Conservation (phyloP, 345 rosid species). For the Stellera chamaejasme region DNA sequence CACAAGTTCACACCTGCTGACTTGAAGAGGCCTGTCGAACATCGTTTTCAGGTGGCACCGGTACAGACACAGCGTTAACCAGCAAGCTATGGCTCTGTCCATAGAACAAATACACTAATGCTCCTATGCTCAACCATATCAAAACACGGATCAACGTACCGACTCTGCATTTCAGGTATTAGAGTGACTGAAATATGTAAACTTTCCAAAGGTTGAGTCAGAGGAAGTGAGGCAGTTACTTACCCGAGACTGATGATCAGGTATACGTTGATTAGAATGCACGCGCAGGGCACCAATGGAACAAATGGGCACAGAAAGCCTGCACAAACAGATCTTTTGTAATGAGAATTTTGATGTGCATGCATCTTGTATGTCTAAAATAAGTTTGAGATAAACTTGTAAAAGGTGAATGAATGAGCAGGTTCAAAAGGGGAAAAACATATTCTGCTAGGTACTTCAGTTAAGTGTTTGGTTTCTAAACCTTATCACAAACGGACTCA, state of each 20-base stretch:
- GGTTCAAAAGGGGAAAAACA: too few relatives aligned
- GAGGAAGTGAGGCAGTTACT: constrained; percentile 16
- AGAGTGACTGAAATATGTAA: background rate
- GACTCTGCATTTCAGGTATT: constrained; percentile 26
- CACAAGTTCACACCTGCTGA: constrained; percentile 8
- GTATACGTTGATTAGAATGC: constrained; percentile 53
- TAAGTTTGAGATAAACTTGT: too few relatives aligned
- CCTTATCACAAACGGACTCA: too few relatives aligned
- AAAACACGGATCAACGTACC: constrained; percentile 63
- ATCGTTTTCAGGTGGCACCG: constrained; percentile 29
- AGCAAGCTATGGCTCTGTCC: constrained; percentile 56
- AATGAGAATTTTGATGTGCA: too few relatives aligned
- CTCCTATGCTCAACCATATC: constrained; percentile 53
- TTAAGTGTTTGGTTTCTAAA: too few relatives aligned
- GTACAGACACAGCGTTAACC: constrained; percentile 26
- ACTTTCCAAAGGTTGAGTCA: background rate
- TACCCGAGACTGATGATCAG: constrained; percentile 57
- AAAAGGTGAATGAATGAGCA: too few relatives aligned
- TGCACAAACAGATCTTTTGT: constrained; percentile 10
- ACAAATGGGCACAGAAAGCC: constrained; percentile 60
- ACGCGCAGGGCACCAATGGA: constrained; percentile 46
- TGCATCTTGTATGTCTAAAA: too few relatives aligned
- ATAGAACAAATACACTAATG: constrained; percentile 38
- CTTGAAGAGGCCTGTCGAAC: constrained; percentile 22
- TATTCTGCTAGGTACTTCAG: too few relatives aligned